phyloP scores from a whole-genome alignment of 169 alveolate species.

The Amoebophrya sp. region DNA sequence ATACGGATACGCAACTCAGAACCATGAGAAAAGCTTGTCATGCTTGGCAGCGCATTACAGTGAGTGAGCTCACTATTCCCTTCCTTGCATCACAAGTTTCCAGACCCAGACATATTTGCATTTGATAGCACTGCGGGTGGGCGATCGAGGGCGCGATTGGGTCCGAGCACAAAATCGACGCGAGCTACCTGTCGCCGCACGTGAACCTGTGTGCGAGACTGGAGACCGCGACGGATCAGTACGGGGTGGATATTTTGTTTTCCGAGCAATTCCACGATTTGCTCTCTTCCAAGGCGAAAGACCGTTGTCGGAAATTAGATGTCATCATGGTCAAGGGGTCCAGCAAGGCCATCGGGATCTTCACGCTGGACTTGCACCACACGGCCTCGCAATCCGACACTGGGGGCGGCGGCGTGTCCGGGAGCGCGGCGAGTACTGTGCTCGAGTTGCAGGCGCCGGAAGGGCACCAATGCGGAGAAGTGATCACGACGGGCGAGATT shows the following conservation, averaged over 20 bases:
- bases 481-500: neutral
- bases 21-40: no score
- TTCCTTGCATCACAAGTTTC: no score
- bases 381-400: no score
- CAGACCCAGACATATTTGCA: no score
- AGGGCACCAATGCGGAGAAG: neutral
- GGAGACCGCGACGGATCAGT: neutral
- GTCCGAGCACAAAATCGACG: neutral
- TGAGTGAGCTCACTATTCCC: no score
- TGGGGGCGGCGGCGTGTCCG: no score
- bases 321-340: neutral
- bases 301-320: neutral
- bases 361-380: no score
- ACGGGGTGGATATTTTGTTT: neutral
- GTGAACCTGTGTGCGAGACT: neutral
- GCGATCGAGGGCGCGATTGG: neutral
- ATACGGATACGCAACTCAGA: no score
- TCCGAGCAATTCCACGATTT: neutral
- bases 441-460: neutral
- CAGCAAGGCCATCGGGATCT: neutral
- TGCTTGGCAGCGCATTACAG: no score
- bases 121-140: neutral
- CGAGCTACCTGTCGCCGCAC: neutral
- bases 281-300: neutral
- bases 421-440: no score